A percentile compares a stretch with the other conserved stretches of the same genome.
phyloP scores from a whole-genome alignment of 2,329 filamentous ascomycete species.

The Aspergillus tamarii region DNA sequence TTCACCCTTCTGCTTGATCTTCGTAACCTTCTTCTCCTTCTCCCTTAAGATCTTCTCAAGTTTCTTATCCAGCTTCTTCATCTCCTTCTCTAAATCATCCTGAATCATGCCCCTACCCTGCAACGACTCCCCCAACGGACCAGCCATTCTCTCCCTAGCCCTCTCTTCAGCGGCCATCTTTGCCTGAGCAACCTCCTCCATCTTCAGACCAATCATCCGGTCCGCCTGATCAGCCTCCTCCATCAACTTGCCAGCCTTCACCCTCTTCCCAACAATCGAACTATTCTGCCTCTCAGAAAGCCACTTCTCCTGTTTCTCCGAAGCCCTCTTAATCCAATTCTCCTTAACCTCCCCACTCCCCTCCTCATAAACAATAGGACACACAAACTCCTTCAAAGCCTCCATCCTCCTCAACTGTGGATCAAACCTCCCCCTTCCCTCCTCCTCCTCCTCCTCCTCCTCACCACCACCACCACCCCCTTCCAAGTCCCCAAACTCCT shows the following conservation, averaged over 20 bases:
- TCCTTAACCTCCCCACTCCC: neutral
- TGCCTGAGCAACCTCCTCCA: constrained; percentile 12
- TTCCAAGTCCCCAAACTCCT: constrained; percentile 5
- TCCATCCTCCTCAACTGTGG: constrained; percentile 15
- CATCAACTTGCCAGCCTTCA: constrained; percentile 9
- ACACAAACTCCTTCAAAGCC: constrained; percentile 11
- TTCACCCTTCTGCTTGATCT: constrained; percentile 13
- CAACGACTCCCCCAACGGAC: constrained; percentile 17
- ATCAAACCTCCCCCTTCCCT: constrained; percentile 9
- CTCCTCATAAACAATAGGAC: constrained; percentile 5
- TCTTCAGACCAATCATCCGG: constrained; percentile 6
- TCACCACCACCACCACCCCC: neutral
- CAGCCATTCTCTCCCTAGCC: constrained; percentile 12
- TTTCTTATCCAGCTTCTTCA: constrained; percentile 12
- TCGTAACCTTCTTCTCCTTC: constrained; percentile 13
- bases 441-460: constrained; percentile 1
- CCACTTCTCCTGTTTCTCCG: constrained; percentile 10
- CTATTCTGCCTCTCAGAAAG: constrained; percentile 15
- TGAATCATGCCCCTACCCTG: constrained; percentile 13
- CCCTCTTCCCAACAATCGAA: constrained; percentile 3
- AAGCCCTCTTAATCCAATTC: constrained; percentile 15
- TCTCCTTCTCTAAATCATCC: constrained; percentile 16
- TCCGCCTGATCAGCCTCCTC: constrained; percentile 12
- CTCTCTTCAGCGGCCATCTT: constrained; percentile 6
- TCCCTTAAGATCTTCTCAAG: constrained; percentile 11